A percentile compares a stretch with the other conserved stretches of the same genome.
phyloP scores from a whole-genome alignment of 352 stramenopile species.

The Phytopythium mirpurense region DNA sequence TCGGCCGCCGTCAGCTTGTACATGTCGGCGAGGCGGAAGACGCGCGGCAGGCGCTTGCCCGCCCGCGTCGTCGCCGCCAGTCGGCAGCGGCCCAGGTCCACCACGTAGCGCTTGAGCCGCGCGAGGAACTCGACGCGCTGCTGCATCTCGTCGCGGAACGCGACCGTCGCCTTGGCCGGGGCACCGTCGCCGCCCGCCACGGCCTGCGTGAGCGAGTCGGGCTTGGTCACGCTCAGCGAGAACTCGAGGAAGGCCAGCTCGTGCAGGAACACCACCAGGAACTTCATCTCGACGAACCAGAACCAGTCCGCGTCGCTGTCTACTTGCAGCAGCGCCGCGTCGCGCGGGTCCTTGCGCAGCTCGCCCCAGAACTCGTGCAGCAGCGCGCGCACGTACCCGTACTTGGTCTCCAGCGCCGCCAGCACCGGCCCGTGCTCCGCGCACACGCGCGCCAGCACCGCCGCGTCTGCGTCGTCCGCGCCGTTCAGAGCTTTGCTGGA shows the following conservation, averaged over 20 bases:
- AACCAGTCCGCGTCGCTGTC: conserved; percentile 67
- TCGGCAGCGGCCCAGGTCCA: conserved; percentile 44
- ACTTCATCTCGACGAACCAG: conserved; percentile 80
- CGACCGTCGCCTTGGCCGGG: conserved; percentile 57
- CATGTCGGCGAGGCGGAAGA: conserved; percentile 69
- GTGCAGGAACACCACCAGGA: conserved; percentile 76
- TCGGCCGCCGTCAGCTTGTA: conserved; percentile 76
- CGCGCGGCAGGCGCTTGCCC: conserved; percentile 36
- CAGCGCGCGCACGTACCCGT: conserved; percentile 57
- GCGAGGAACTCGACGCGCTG: conserved; percentile 66
- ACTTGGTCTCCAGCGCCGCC: conserved; percentile 26
- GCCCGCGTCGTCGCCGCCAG: conserved; percentile 35
- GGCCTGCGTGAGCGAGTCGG: conserved; percentile 53
- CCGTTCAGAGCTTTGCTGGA: too few species aligned
- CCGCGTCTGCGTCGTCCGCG: neutral
- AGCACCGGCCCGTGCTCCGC: conserved; percentile 23
- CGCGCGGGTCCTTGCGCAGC: conserved; percentile 40
- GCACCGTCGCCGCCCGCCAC: neutral
- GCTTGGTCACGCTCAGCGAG: conserved; percentile 76
- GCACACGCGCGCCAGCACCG: conserved; percentile 12
- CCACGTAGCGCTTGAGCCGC: conserved; percentile 54
- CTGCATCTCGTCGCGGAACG: conserved; percentile 73
- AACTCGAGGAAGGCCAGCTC: conserved; percentile 87
- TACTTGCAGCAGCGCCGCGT: conserved; percentile 29
- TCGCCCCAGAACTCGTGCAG: conserved; percentile 68